Conservation (phyloP, 805 yeast genomes). For the Saccharomyces paradoxus region DNA sequence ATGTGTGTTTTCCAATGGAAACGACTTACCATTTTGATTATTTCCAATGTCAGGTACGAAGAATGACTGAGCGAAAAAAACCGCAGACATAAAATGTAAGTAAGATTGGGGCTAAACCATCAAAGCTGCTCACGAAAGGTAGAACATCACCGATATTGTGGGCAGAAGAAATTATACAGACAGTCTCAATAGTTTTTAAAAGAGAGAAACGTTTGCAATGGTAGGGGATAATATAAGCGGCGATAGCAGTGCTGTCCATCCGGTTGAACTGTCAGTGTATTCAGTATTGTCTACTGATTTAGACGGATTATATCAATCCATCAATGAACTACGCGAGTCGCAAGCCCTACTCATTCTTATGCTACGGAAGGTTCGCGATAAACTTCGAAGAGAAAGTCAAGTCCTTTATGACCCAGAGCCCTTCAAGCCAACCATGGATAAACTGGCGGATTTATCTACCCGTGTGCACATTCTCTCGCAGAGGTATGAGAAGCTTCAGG, state of each 20-base stretch:
- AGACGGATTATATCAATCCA: constrained; percentile 27
- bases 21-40: background rate
- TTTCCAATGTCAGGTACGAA: background rate
- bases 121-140: background rate
- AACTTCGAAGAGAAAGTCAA: constrained; percentile 18
- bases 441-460: constrained; percentile 10
- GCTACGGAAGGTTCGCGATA: constrained; percentile 18
- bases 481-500: constrained; percentile 7
- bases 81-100: background rate
- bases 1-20: background rate
- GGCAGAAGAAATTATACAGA: background rate
- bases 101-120: background rate
- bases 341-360: constrained; percentile 25
- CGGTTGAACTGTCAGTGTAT: constrained; percentile 27
- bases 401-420: constrained; percentile 11
- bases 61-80: background rate
- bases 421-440: constrained; percentile 4
- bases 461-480: constrained; percentile 8
- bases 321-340: constrained; percentile 26
- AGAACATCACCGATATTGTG: background rate
- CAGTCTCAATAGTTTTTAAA: background rate
- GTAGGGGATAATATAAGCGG: background rate
- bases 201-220: background rate
- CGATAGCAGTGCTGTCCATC: constrained; percentile 19
- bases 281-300: constrained; percentile 25